Percentiles rank a stretch among this genome's conserved stretches.
Evolutionary conservation across 1,139 yeast genomes (phyloP).

Genomic region (Zygotorulaspora mrakii): DNA sequence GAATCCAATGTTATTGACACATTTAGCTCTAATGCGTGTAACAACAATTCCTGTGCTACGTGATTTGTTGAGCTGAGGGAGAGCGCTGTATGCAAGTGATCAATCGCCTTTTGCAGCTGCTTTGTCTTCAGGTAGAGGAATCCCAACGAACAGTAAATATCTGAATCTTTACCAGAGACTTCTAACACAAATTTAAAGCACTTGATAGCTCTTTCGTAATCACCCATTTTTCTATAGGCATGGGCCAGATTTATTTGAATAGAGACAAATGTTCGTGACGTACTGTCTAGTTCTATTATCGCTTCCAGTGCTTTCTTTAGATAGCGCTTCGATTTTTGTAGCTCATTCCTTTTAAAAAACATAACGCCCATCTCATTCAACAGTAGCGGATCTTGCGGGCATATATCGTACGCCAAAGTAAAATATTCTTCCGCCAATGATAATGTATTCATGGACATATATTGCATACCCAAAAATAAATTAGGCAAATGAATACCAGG

Average conservation of each 20-base stretch:
- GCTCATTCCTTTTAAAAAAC: slow-evolving; percentile 69
- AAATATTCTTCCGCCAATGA: slow-evolving; percentile 85
- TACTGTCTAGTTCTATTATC: slow-evolving; percentile 67
- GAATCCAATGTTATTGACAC: slow-evolving; percentile 32
- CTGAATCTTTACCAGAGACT: slow-evolving; percentile 67
- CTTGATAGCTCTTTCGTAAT: slow-evolving; percentile 61
- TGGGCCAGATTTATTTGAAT: slow-evolving; percentile 90
- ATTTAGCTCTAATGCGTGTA: slow-evolving; percentile 75
- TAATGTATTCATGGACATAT: slow-evolving; percentile 78
- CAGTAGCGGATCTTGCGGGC: slow-evolving; percentile 80
- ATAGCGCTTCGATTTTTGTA: slow-evolving; percentile 64
- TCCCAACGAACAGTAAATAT: slow-evolving; percentile 79
- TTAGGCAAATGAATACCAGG: slow-evolving; percentile 94
- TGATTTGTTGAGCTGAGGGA: slow-evolving; percentile 79
- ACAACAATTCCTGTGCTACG: slow-evolving; percentile 74
- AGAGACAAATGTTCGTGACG: slow-evolving; percentile 80
- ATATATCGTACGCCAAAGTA: slow-evolving; percentile 67
- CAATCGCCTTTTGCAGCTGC: slow-evolving; percentile 62
- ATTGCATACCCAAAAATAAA: slow-evolving; percentile 93
- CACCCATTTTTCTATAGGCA: slow-evolving; percentile 69
- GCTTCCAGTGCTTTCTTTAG: slow-evolving; percentile 71
- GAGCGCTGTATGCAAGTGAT: slow-evolving; percentile 73
- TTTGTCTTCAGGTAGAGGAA: slow-evolving; percentile 72
- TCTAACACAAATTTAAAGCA: slow-evolving; percentile 75
- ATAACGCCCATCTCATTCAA: slow-evolving; percentile 92